These are phyloP conservation scores for Thuidium tamariscinum DNA, from an alignment of 225 moss, liverwort and hornwort species.

Conservation along the genomic window DNA sequence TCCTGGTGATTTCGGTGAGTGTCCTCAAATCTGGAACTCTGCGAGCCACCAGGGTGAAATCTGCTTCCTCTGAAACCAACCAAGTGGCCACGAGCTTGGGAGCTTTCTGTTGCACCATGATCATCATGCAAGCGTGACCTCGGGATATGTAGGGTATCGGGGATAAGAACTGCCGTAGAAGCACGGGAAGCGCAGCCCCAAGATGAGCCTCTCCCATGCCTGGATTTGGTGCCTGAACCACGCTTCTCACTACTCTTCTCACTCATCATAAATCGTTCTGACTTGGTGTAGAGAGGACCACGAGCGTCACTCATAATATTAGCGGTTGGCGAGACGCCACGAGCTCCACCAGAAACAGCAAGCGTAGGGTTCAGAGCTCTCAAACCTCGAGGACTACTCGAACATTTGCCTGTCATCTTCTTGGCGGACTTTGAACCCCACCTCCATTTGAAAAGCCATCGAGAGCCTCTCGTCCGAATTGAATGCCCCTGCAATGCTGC, in stretches of 20 bases:
- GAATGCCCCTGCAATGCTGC: not conserved
- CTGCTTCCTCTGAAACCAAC: not conserved
- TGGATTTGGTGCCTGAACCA: not conserved
- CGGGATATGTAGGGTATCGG: not conserved
- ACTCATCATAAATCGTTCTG: constrained; percentile 5
- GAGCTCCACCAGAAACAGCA: not conserved
- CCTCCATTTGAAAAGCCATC: constrained; percentile 29
- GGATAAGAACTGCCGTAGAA: not conserved
- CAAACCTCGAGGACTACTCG: not conserved
- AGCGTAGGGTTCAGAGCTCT: not conserved
- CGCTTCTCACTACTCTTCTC: not conserved
- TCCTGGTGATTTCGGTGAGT: not conserved
- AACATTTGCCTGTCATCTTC: not conserved
- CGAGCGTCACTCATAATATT: constrained; percentile 19
- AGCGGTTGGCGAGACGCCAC: not conserved
- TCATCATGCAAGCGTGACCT: not conserved
- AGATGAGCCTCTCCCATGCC: constrained; percentile 6
- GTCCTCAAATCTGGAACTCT: not conserved
- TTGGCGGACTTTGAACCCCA: constrained; percentile 3
- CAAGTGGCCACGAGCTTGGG: not conserved
- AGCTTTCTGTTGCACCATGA: not conserved
- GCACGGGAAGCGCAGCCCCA: constrained; percentile 15
- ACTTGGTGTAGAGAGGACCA: not conserved
- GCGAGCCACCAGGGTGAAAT: not conserved
- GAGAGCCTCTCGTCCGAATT: not conserved